phyloP scores from a whole-genome alignment of 2,329 filamentous ascomycete genomes.

The Sporothrix protearum region DNA sequence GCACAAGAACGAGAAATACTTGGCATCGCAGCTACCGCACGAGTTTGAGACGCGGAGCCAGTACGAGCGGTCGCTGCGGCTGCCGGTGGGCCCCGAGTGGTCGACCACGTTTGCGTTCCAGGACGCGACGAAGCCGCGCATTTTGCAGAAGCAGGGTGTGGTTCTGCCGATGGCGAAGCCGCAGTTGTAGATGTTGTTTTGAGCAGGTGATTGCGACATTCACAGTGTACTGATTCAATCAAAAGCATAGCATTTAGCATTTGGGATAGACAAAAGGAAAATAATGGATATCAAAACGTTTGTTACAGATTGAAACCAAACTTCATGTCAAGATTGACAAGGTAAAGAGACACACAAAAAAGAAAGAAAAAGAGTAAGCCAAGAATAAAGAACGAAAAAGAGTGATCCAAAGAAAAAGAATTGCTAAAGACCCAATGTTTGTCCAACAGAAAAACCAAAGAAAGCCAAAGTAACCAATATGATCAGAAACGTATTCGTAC shows the following conservation, averaged over 20 bases:
- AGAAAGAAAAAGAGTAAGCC: background rate
- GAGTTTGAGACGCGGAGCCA: conserved; percentile 83
- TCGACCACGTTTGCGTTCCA: conserved; percentile 95
- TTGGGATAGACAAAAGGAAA: conserved; percentile 1
- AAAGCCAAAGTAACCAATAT: background rate
- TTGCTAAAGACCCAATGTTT: background rate
- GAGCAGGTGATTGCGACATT: background rate
- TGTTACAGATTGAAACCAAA: conserved; percentile 1
- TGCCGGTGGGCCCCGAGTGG: conserved; percentile 93
- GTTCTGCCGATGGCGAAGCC: conserved; percentile 86
- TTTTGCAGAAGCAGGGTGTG: conserved; percentile 86
- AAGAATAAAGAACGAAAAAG: background rate
- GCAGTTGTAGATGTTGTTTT: conserved; percentile 29
- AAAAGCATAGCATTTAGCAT: conserved; percentile 16
- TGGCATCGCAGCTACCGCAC: conserved; percentile 79
- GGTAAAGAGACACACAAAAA: conserved; percentile 4
- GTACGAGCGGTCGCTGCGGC: conserved; percentile 81
- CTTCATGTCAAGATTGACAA: background rate
- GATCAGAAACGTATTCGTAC: conserved; percentile 18
- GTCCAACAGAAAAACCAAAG: background rate
- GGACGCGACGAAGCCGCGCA: conserved; percentile 78
- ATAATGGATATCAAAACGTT: conserved; percentile 14
- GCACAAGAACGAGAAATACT: conserved; percentile 88
- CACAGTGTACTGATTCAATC: background rate
- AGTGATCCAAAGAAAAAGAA: background rate